A percentile compares a stretch with the other conserved stretches of the same genome.
These are phyloP conservation scores for Colletotrichum sp. DNA, from an alignment of 2,329 filamentous ascomycete genomes.

Conservation along the genomic window DNA sequence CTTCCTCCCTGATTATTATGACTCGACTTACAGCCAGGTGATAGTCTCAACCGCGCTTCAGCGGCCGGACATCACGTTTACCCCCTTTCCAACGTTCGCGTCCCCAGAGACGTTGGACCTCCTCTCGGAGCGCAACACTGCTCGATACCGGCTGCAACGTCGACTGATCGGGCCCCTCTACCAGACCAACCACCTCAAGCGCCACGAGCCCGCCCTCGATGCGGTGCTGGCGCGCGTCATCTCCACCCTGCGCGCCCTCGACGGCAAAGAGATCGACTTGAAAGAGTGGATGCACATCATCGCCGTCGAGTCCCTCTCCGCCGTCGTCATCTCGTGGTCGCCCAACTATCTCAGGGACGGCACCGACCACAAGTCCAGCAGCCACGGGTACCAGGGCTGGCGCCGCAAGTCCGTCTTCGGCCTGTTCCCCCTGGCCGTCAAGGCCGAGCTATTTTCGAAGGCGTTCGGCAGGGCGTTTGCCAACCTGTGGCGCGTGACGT, in stretches of 20 bases:
- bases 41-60: constrained; percentile 51
- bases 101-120: constrained; percentile 52
- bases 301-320: constrained; percentile 56
- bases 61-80: constrained; percentile 46
- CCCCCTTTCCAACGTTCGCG: constrained; percentile 26
- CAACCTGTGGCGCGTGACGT: constrained; percentile 49
- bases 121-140: constrained; percentile 51
- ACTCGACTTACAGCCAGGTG: background rate
- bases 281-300: constrained; percentile 64
- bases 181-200: constrained; percentile 44
- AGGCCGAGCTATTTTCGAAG: constrained; percentile 42
- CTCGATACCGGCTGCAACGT: constrained; percentile 53
- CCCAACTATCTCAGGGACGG: constrained; percentile 49
- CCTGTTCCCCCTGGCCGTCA: constrained; percentile 48
- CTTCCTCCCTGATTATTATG: background rate
- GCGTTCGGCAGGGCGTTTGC: constrained; percentile 43
- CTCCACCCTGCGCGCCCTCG: constrained; percentile 37
- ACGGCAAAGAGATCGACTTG: constrained; percentile 48
- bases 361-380: constrained; percentile 52
- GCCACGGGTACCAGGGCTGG: constrained; percentile 55
- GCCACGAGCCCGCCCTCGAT: constrained; percentile 47
- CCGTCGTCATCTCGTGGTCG: constrained; percentile 57
- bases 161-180: constrained; percentile 56
- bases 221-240: constrained; percentile 40
- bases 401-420: constrained; percentile 58